A percentile compares a stretch with the other conserved stretches of the same genome.
Conservation (phyloP, 129 eudicot genomes). For the Arctium minus region DNA sequence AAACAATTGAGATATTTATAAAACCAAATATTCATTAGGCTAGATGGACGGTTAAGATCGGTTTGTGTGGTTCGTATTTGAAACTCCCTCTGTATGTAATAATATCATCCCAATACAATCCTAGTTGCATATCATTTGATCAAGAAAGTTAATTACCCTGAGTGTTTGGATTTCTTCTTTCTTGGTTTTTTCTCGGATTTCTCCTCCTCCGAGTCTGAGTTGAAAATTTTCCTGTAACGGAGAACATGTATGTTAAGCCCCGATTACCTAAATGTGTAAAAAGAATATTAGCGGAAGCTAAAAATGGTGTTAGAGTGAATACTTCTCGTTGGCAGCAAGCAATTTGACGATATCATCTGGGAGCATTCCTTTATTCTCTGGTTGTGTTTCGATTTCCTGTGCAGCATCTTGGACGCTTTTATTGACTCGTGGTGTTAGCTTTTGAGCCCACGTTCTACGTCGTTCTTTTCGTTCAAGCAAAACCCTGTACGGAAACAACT, state of each 20-base stretch:
- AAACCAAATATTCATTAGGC: not conserved
- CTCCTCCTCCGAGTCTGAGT: conserved; percentile 66
- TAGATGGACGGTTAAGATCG: not conserved
- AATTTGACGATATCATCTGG: conserved; percentile 60
- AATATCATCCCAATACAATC: not conserved
- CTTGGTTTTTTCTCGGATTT: conserved; percentile 33
- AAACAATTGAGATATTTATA: not conserved
- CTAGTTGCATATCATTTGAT: not conserved
- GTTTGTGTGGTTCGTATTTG: not conserved
- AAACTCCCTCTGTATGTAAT: not conserved
- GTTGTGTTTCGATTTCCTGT: conserved; percentile 25
- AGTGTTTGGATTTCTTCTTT: conserved; percentile 48
- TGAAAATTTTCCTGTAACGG: conserved; percentile 51
- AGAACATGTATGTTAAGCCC: not conserved
- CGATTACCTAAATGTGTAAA: not conserved
- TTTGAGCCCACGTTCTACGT: conserved; percentile 59
- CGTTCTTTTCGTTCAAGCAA: conserved; percentile 69
- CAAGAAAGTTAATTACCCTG: conserved; percentile 31
- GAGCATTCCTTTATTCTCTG: conserved; percentile 54
- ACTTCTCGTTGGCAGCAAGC: conserved; percentile 65
- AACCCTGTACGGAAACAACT: conserved; percentile 31
- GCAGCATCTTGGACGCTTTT: conserved; percentile 26
- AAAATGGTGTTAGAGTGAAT: not conserved
- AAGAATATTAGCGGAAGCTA: not conserved
- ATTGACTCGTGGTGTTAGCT: conserved; percentile 35